A percentile compares a stretch with the other conserved stretches of the same genome.
Evolutionary conservation across 2,329 filamentous ascomycete species (phyloP).

Genomic region (Pseudogymnoascus pannorum): DNA sequence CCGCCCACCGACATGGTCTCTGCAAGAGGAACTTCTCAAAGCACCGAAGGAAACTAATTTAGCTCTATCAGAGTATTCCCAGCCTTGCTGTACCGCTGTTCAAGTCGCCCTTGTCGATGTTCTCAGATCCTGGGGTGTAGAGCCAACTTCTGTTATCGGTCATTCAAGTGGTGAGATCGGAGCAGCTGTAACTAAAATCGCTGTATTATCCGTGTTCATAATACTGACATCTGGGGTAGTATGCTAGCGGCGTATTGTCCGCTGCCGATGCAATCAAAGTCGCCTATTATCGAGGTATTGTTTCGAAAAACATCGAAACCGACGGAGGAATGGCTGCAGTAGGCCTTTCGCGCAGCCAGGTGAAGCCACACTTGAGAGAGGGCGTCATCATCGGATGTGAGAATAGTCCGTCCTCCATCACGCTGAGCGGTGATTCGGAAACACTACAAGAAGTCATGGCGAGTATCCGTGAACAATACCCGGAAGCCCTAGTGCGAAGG

Average conservation of each 20-base stretch:
- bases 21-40: not conserved
- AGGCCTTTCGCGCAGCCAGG: slow-evolving; percentile 20
- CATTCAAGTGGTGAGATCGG: slow-evolving; percentile 43
- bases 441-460: no score
- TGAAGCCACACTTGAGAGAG: not conserved
- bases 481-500: no score
- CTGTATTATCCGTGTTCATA: no score
- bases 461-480: slow-evolving; percentile 13
- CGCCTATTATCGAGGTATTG: slow-evolving; percentile 36
- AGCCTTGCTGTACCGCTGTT: slow-evolving; percentile 39
- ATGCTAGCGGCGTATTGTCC: no score
- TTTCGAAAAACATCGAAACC: slow-evolving; percentile 27
- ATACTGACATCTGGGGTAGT: no score
- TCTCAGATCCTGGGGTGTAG: slow-evolving; percentile 34
- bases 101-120: slow-evolving; percentile 41
- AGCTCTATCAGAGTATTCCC: slow-evolving; percentile 35
- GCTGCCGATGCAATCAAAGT: slow-evolving; percentile 32
- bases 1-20: no score
- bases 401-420: slow-evolving; percentile 24
- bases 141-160: slow-evolving; percentile 33
- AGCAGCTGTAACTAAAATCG: no score
- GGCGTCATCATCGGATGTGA: slow-evolving; percentile 29
- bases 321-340: slow-evolving; percentile 51
- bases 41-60: slow-evolving; percentile 31
- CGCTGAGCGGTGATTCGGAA: slow-evolving; percentile 22